Base-by-base conservation (phyloP, 176 grass and related monocot species). In the Oryza meridionalis region DNA sequence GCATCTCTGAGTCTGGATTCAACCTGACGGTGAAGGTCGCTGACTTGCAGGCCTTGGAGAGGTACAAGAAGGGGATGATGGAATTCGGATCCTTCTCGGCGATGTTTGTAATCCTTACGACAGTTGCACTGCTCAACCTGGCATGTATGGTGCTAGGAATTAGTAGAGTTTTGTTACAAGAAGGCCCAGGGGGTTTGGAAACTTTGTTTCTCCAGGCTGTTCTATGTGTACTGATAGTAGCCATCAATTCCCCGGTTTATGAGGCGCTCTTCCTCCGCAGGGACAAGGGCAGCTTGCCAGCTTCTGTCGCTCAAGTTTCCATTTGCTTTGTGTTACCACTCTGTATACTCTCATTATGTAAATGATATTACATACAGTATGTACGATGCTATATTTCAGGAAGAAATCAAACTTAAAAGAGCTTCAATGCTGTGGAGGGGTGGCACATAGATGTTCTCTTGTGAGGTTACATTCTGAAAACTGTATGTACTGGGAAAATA, bases 211-310 rank as follows among this genome's bases (percentile, higher is more conserved):
- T 90, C 59, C 95, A 97, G 82, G 61, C 72, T 72, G n/a, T 88
- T 40, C 67, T 94, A 1, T 92, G 92, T 13, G 81, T 32, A 1
- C 40, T 88, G 12, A 61, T 87, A 74, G 84, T 84, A 8, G 77
- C 65, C 4, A 72, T 90, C 49, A 90, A 97, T 85, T 50, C 73
- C 21, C 90, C 84, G 0, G 72, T 97, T 26, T 97, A 92, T 43
- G 85, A 81, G 81, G 92, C 90, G 7, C 73, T 97, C 17, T 92
- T 97, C 85, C 40, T 92, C 51, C 65, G 92, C 85, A 88, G 40
- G 16, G 92, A 97, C 50, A 79, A 65, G 22, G 92, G 92, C 67
- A 91, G 70, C 53, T 45, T 97, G 25, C 84, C 88, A 10, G 59
- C 77, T 38, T 84, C 88, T 49, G 86, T 89, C 50, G 21, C 83